Evolutionary conservation across 148 eudicot genomes (phyloP), one percentile per base, ranked within the genome.

Genomic region (Rhododendron simsii): DNA sequence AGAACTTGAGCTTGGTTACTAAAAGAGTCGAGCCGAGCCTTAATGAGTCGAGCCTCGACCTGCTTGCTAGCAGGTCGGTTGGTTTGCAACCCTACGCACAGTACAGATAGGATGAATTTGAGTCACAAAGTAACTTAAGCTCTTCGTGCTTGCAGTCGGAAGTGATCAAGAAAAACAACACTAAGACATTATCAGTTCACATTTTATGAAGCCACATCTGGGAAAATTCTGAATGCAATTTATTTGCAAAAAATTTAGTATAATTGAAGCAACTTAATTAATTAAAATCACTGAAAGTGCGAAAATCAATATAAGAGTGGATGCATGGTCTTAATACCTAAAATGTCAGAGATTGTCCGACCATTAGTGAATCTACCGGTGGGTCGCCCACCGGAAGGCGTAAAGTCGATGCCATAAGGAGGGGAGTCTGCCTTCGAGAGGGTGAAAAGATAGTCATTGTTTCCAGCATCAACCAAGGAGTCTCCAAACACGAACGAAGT

Each of bases 281-380:
- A 63, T 69, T 28, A 69, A 26, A 69, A 26, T 28, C 2, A 69
- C 16, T 26, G 15, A 37, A 69, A 69, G 75, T 69, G 75, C 37
- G 7, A 69, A 4, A 28, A 28, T 14, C 37, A 13, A 69, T 28
- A 13, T 12, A 30, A 11, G 15, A 28, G 30, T 28, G 75, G 39
- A 69, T 69, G 39, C 75, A 12, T 44, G 28, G 5, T 18, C 18
- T n/a, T 51, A 47, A 18, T 93, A 91, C 94, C 96, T 79, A 93
- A 86, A 53, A 93, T 89, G 79, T 94, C 96, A 1, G 91, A 87
- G 23, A 91, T 89, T 26, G 95, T 94, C 45, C 90, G 91, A 51
- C 96, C 96, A 79, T 94, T 93, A 1, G 96, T 94, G 88, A 93
- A 94, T 86, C 96, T 92, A 12, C 96, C 95, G 0, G 95, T 94